Conservation (phyloP, 345 rosid genomes). For the Eucalyptus sp. region DNA sequence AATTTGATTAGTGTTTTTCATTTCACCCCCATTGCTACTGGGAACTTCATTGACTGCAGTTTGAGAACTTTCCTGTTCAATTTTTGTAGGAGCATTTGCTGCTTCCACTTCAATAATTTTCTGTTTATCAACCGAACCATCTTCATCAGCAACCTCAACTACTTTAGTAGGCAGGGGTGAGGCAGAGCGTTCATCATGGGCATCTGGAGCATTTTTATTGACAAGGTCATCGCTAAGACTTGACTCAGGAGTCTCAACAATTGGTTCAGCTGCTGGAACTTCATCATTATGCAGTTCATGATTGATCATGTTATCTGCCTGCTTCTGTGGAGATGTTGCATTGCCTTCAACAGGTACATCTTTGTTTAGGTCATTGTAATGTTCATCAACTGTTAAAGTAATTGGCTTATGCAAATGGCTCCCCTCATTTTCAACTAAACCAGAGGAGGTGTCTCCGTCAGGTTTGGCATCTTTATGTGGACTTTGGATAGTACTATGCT, state of each 20-base stretch:
- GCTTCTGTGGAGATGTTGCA: slow-evolving; percentile 11
- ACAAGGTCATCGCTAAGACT: slow-evolving; percentile 24
- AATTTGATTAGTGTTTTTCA: slow-evolving; percentile 21
- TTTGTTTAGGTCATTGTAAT: slow-evolving; percentile 7
- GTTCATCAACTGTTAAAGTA: slow-evolving; percentile 12
- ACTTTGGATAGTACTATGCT: slow-evolving; percentile 14
- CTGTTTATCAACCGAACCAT: slow-evolving; percentile 15
- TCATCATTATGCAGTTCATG: slow-evolving; percentile 22
- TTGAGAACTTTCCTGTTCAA: slow-evolving; percentile 30
- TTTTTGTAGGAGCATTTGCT: slow-evolving; percentile 25
- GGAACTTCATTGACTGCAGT: slow-evolving; percentile 22
- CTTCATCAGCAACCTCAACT: slow-evolving; percentile 26
- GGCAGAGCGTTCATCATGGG: slow-evolving; percentile 16
- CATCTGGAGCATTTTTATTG: slow-evolving; percentile 33
- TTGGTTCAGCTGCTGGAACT: slow-evolving; percentile 12
- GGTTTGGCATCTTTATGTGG: slow-evolving; percentile 19
- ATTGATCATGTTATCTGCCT: slow-evolving; percentile 11
- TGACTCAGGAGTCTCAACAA: slow-evolving; percentile 9
- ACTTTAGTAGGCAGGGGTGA: slow-evolving; percentile 33
- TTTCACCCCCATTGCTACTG: slow-evolving; percentile 13
- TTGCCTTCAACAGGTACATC: slow-evolving; percentile 9
- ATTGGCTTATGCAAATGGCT: slow-evolving; percentile 12
- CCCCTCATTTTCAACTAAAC: slow-evolving; percentile 27
- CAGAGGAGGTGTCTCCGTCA: slow-evolving; percentile 13
- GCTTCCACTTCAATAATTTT: slow-evolving; percentile 8